phyloP scores from a whole-genome alignment of 257 asterid species.

The Mentha longifolia region DNA sequence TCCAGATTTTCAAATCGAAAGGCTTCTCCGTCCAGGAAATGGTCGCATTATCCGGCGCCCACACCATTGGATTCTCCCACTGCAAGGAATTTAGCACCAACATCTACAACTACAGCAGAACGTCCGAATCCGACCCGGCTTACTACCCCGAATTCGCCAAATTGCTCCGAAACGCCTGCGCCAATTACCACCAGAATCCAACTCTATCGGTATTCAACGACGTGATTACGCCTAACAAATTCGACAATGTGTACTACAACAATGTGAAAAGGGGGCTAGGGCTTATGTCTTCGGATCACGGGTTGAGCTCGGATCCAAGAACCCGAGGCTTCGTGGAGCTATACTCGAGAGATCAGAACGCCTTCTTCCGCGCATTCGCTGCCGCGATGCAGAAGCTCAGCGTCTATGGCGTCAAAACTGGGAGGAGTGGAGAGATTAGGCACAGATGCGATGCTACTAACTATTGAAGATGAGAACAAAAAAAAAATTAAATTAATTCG shows the following conservation, averaged over 20 bases:
- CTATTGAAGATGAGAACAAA: conserved; percentile 34
- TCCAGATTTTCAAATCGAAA: conserved; percentile 56
- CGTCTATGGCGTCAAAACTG: conserved; percentile 63
- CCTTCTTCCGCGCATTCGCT: conserved; percentile 73
- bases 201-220: conserved; percentile 85
- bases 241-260: conserved; percentile 71
- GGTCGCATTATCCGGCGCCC: conserved; percentile 92
- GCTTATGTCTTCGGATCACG: conserved; percentile 68
- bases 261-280: conserved; percentile 75
- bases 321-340: conserved; percentile 57
- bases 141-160: conserved; percentile 72
- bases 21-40: conserved; percentile 75
- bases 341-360: conserved; percentile 59
- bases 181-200: conserved; percentile 57
- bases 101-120: conserved; percentile 63
- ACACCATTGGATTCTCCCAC: conserved; percentile 94
- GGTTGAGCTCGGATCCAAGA: conserved; percentile 58
- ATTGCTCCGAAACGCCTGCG: conserved; percentile 64
- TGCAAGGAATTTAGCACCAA: conserved; percentile 82
- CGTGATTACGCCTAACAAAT: conserved; percentile 67
- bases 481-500: background rate
- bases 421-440: conserved; percentile 78
- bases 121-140: conserved; percentile 59
- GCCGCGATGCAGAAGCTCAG: conserved; percentile 87
- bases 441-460: conserved; percentile 89